phyloP scores from a whole-genome alignment of 306 rosid genomes.

The Delonix regia region DNA sequence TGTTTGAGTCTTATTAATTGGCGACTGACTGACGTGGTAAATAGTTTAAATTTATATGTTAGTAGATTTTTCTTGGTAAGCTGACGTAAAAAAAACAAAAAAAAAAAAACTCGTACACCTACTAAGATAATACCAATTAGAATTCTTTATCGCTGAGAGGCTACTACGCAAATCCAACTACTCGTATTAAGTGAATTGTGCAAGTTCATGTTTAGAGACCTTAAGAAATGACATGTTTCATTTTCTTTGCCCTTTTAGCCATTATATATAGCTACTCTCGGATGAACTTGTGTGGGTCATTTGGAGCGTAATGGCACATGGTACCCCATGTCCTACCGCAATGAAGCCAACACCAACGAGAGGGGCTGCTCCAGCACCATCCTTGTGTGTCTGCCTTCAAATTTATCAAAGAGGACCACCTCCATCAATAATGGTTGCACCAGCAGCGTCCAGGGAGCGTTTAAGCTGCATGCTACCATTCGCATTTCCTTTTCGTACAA shows the following conservation, averaged over 20 bases:
- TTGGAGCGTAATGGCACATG: background rate
- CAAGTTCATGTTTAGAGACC: too few relatives aligned
- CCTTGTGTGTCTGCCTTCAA: background rate
- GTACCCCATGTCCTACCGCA: background rate
- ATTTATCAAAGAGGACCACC: background rate
- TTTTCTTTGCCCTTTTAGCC: background rate
- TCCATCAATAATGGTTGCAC: background rate
- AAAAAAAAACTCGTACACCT: too few relatives aligned
- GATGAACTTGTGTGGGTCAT: background rate
- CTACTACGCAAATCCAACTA: too few relatives aligned
- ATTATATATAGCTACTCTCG: background rate
- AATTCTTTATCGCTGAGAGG: too few relatives aligned
- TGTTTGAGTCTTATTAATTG: too few relatives aligned
- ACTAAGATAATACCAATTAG: too few relatives aligned
- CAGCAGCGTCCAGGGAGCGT: background rate
- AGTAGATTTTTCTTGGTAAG: too few relatives aligned
- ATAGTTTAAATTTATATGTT: too few relatives aligned
- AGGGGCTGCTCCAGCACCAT: background rate
- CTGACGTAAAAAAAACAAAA: too few relatives aligned
- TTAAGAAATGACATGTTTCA: background rate
- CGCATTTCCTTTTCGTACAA: background rate
- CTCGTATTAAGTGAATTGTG: too few relatives aligned
- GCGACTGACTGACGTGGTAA: too few relatives aligned
- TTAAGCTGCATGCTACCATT: background rate
- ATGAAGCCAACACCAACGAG: background rate